These are phyloP conservation scores for Alternaria sp. DNA, from an alignment of 2,329 filamentous ascomycete genomes.

Conservation along the genomic window DNA sequence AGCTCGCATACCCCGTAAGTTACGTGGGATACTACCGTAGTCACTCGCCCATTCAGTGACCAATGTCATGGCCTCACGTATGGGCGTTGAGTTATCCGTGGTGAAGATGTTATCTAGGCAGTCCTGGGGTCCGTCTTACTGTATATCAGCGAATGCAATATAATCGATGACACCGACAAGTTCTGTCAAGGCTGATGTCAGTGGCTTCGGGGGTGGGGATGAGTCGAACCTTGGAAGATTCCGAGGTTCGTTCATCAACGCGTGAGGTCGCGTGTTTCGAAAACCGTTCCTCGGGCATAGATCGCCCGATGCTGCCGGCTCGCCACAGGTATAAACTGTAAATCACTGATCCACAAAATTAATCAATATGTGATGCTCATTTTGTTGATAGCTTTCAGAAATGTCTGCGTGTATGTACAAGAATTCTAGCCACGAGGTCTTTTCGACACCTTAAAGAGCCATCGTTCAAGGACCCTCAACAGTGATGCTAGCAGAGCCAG, in stretches of 20 bases:
- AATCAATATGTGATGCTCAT: not conserved
- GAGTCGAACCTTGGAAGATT: not conserved
- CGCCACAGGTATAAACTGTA: not conserved
- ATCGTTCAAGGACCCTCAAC: constrained; percentile 37
- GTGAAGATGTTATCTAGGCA: not conserved
- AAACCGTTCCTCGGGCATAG: not conserved
- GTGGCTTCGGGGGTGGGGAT: not conserved
- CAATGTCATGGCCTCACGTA: not conserved
- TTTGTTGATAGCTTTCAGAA: not conserved
- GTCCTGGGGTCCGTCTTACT: not conserved
- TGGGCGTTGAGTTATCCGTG: not conserved
- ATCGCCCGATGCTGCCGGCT: not conserved
- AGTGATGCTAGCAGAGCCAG: constrained; percentile 59
- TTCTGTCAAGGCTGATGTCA: not conserved
- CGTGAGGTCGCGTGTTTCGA: not conserved
- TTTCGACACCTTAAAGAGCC: not conserved
- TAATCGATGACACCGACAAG: not conserved
- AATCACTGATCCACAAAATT: not conserved
- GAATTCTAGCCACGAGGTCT: not conserved
- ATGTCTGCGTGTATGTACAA: constrained; percentile 6
- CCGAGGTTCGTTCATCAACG: not conserved
- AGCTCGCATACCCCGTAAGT: not conserved
- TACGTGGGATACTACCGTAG: not conserved
- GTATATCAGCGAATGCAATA: not conserved
- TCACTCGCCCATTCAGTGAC: not conserved